These are phyloP conservation scores for Scedosporium dehoogii DNA, from an alignment of 2,329 filamentous ascomycete species.

Conservation along the genomic window DNA sequence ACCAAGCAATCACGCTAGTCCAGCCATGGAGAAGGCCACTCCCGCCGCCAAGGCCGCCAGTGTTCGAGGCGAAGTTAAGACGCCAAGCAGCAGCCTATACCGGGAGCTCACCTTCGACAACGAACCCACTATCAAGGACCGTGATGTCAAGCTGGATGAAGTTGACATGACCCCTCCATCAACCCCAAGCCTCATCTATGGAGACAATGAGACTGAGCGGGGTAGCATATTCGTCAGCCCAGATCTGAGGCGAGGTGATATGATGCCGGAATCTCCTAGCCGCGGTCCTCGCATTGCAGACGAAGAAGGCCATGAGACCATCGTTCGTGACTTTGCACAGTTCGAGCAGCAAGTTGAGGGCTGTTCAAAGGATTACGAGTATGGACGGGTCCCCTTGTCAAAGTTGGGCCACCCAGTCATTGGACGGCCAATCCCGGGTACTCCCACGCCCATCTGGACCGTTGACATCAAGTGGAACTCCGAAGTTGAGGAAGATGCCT, in stretches of 20 bases:
- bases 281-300: not conserved
- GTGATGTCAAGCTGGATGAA: constrained; percentile 9
- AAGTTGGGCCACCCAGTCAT: not conserved
- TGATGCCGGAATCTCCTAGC: not conserved
- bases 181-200: constrained; percentile 14
- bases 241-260: constrained; percentile 6
- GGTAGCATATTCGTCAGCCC: constrained; percentile 14
- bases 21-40: not conserved
- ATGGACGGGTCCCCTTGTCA: not conserved
- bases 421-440: not conserved
- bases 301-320: constrained; percentile 1
- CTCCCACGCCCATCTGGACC: not conserved
- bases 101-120: not conserved
- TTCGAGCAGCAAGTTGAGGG: not conserved
- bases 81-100: not conserved
- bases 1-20: not conserved
- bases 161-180: constrained; percentile 11
- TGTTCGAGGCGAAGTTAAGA: not conserved
- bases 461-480: not conserved
- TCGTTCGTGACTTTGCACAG: not conserved
- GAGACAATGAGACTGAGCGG: constrained; percentile 12
- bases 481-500: not conserved
- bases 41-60: not conserved
- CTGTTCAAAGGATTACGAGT: not conserved
- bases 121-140: not conserved